phyloP scores from a whole-genome alignment of 108 stramenopile species.

The Seminavis robusta region DNA sequence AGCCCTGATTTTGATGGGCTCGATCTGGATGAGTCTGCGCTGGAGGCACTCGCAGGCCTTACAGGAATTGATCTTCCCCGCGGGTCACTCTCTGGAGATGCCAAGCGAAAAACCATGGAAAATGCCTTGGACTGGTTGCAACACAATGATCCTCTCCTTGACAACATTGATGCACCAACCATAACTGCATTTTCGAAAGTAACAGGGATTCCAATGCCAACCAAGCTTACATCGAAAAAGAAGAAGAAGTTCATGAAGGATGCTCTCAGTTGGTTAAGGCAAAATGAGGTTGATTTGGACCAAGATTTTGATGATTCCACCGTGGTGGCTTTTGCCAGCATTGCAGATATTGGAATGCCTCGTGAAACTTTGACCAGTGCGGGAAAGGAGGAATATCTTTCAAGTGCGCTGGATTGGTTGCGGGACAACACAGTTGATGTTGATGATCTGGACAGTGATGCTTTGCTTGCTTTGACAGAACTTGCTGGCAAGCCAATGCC shows the following conservation, averaged over 20 bases:
- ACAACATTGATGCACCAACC: conserved; percentile 8
- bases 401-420: conserved; percentile 27
- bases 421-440: conserved; percentile 26
- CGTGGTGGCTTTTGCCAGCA: neutral
- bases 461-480: conserved; percentile 6
- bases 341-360: too few species aligned
- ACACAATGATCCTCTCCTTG: conserved; percentile 5
- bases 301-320: conserved; percentile 10
- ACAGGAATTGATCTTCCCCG: conserved; percentile 8
- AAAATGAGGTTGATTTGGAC: too few species aligned
- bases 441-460: neutral
- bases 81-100: neutral
- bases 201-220: conserved; percentile 5
- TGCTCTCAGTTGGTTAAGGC: neutral
- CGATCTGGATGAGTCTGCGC: conserved; percentile 9
- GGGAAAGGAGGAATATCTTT: conserved; percentile 7
- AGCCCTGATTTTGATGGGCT: conserved; percentile 2
- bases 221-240: conserved; percentile 1
- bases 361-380: too few species aligned
- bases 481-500: conserved; percentile 8
- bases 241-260: conserved; percentile 6
- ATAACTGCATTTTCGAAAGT: conserved; percentile 1
- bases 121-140: conserved; percentile 27
- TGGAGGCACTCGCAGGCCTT: conserved; percentile 8
- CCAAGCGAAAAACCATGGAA: conserved; percentile 12